Percentiles rank a stretch among this genome's conserved stretches.
Conservation (phyloP, 129 eudicot genomes). For the Scalesia atractyloides region DNA sequence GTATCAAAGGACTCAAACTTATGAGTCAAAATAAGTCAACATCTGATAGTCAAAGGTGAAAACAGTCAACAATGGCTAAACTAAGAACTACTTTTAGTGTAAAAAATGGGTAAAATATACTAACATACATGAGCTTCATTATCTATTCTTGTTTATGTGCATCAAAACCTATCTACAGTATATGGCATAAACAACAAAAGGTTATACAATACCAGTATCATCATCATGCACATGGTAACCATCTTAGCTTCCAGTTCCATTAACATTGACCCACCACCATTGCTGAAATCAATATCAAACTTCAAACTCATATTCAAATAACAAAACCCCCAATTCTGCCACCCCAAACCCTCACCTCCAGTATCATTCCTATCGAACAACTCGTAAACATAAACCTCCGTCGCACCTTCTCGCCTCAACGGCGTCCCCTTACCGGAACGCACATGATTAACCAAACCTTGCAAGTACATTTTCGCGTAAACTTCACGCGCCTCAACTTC, state of each 20-base stretch:
- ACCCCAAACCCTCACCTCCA: slow-evolving; percentile 14
- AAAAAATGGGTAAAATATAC: no score
- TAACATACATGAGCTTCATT: no score
- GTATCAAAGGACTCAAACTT: no score
- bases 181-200: slow-evolving; percentile 1
- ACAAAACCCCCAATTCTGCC: slow-evolving; percentile 40
- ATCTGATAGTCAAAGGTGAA: no score
- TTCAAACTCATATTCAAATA: slow-evolving; percentile 41
- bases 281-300: slow-evolving; percentile 29
- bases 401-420: slow-evolving; percentile 72
- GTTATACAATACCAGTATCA: slow-evolving; percentile 13
- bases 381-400: slow-evolving; percentile 64
- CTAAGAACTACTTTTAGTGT: background rate
- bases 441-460: slow-evolving; percentile 61
- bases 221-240: background rate
- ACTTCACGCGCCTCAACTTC: slow-evolving; percentile 36
- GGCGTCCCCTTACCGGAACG: slow-evolving; percentile 70
- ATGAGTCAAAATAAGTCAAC: no score
- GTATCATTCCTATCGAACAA: slow-evolving; percentile 55
- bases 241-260: background rate
- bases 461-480: slow-evolving; percentile 52
- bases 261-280: background rate
- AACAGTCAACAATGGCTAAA: background rate
- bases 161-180: background rate
- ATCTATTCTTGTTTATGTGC: background rate